Percentiles rank a stretch among this genome's conserved stretches.
Evolutionary conservation across 768 basidiomycete species (phyloP).

Genomic region (Tubosaeta sp.): DNA sequence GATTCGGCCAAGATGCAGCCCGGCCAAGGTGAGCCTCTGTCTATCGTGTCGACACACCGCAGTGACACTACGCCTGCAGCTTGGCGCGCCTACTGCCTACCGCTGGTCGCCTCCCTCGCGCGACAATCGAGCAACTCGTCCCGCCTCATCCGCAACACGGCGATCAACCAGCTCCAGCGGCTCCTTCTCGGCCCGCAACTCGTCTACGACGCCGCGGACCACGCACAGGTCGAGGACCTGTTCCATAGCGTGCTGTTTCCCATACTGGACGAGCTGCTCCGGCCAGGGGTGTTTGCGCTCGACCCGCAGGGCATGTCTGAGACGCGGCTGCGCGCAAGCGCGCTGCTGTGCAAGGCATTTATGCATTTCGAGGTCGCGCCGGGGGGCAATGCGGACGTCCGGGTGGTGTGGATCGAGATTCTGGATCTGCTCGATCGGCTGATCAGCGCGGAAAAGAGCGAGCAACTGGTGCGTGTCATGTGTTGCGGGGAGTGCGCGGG

Average conservation of each 20-base stretch:
- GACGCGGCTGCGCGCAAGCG: conserved; percentile 81
- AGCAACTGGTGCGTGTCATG: conserved; percentile 62
- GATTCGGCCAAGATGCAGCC: conserved; percentile 41
- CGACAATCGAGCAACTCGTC: conserved; percentile 80
- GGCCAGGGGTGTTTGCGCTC: conserved; percentile 69
- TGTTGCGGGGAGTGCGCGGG: background rate
- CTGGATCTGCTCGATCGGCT: conserved; percentile 85
- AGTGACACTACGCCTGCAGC: conserved; percentile 37
- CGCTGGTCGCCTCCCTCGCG: conserved; percentile 66
- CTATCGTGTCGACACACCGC: too few species aligned
- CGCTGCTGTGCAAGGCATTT: conserved; percentile 92
- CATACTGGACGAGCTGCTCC: conserved; percentile 85
- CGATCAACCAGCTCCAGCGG: conserved; percentile 79
- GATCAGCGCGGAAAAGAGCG: conserved; percentile 80
- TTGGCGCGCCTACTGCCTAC: conserved; percentile 76
- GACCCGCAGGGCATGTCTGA: conserved; percentile 90
- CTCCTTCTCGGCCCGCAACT: conserved; percentile 76
- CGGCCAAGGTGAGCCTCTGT: conserved; percentile 18
- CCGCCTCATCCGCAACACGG: conserved; percentile 78
- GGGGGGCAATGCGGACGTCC: conserved; percentile 55
- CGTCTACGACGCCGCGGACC: conserved; percentile 52
- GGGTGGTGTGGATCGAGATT: conserved; percentile 82
- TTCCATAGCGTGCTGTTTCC: conserved; percentile 91
- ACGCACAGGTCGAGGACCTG: conserved; percentile 67
- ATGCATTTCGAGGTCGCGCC: conserved; percentile 88